phyloP scores from a whole-genome alignment of 257 asterid genomes.

The Eustoma russellianum region DNA sequence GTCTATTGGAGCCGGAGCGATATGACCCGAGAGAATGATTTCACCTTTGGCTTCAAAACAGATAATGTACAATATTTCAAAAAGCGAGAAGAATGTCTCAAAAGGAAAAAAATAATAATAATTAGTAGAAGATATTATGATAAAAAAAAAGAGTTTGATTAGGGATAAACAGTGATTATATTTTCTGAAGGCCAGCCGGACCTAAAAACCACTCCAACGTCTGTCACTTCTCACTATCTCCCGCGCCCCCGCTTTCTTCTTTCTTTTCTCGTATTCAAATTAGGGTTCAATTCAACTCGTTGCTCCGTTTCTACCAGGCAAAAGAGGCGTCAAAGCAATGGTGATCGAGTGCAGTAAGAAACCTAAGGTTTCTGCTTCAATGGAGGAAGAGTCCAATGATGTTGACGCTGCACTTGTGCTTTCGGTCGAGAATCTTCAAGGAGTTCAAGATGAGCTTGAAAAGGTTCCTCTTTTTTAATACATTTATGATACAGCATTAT shows the following conservation, averaged over 20 bases:
- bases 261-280: slow-evolving; percentile 1
- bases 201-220: too few species aligned
- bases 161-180: too few species aligned
- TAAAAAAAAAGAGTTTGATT: too few species aligned
- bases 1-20: too few species aligned
- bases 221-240: background rate
- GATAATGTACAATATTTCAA: too few species aligned
- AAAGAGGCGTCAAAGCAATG: slow-evolving; percentile 16
- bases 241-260: background rate
- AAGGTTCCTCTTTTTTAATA: slow-evolving; percentile 24
- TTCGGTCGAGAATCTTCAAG: slow-evolving; percentile 38
- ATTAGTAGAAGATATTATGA: too few species aligned
- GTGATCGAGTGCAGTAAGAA: slow-evolving; percentile 35
- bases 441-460: slow-evolving; percentile 38
- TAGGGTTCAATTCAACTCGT: slow-evolving; percentile 15
- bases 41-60: too few species aligned
- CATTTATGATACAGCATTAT: background rate
- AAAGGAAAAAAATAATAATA: too few species aligned
- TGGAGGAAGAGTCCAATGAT: slow-evolving; percentile 23
- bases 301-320: background rate
- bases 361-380: slow-evolving; percentile 15
- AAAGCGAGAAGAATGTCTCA: too few species aligned
- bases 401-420: slow-evolving; percentile 14
- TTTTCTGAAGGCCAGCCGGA: too few species aligned
- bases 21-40: too few species aligned